Base-by-base conservation (phyloP, 331 rosid genomes). In the Quercus tomentella region DNA sequence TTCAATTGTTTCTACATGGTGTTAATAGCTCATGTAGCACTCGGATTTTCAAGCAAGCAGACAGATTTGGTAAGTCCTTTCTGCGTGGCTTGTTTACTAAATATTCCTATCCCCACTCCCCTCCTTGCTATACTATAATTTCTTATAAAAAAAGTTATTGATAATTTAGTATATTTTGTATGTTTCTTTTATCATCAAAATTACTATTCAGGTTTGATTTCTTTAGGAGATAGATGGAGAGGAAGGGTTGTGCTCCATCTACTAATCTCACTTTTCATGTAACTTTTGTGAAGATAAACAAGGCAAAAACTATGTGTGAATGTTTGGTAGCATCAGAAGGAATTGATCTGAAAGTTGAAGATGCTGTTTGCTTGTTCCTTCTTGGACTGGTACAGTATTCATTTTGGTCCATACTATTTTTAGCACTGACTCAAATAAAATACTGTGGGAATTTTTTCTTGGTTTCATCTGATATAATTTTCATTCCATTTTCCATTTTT, bases 31-130 rank as follows among this genome's bases (percentile, higher is more conserved):
- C 97, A 96, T 80, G 20, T 93, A 85, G 97, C 99, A 14, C 87
- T 89, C 78, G 98, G 97, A 5, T 96, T 96, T 92, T 91, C 98
- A 67, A 93, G 89, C 89, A 91, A 85, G 88, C 89, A 88, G 80
- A 87, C 23, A 66, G 97, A 91, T 82, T 73, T 96, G 92, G 99
- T 93, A 93, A 87, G 77, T 54, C 66, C 73, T 78, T 76, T 84
- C 79, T 87, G 75, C 60, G 73, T 89, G 76, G 69, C 83, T 73
- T 70, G 20, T 23, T 80, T 37, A 49, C 41, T 30, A 45, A 60
- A 60, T 72, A 73, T 54, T 76, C 33, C 57, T 76, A 57, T 70
- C 74, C 66, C 52, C 65, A 49, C 62, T 70, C 33, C 74, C 61
- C 62, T 66, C 75, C 54, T 28, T 35, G 43, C 43, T 63, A 71